phyloP scores from a whole-genome alignment of 305 asterid genomes.

The Solanum aculeatissimum region DNA sequence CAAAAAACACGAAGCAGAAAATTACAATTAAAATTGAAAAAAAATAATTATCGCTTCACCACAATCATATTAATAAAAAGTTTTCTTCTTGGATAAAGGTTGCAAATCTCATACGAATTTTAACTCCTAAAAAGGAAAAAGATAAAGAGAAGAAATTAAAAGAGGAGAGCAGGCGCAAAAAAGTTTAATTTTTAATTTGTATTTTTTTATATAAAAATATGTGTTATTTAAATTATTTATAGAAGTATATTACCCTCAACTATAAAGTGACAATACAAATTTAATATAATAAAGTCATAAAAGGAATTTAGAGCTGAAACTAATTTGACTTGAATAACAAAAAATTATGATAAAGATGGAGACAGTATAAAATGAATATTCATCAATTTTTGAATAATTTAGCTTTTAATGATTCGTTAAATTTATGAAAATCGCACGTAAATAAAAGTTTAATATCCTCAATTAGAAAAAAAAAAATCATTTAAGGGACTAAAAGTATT shows the following conservation, averaged over 20 bases:
- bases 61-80: not conserved
- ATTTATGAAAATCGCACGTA: not conserved
- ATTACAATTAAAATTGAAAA: not conserved
- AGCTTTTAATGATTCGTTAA: not conserved
- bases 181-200: not conserved
- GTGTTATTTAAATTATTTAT: not conserved
- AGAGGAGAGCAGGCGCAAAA: not conserved
- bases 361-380: not conserved
- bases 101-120: not conserved
- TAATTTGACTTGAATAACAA: not conserved
- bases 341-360: not conserved
- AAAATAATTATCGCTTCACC: not conserved
- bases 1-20: rapidly evolving
- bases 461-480: too few species aligned
- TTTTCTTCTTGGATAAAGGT: not conserved
- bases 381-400: not conserved
- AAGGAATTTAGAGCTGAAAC: not conserved
- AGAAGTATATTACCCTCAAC: not conserved
- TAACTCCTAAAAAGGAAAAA: not conserved
- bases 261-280: not conserved
- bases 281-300: not conserved
- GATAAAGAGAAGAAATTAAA: not conserved
- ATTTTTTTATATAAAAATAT: not conserved
- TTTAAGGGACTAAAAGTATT: too few species aligned
- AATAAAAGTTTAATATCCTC: too few species aligned